Conservation (phyloP, 192 early-diverging fungal genomes). For the Rhizoclosmatium globosum region DNA sequence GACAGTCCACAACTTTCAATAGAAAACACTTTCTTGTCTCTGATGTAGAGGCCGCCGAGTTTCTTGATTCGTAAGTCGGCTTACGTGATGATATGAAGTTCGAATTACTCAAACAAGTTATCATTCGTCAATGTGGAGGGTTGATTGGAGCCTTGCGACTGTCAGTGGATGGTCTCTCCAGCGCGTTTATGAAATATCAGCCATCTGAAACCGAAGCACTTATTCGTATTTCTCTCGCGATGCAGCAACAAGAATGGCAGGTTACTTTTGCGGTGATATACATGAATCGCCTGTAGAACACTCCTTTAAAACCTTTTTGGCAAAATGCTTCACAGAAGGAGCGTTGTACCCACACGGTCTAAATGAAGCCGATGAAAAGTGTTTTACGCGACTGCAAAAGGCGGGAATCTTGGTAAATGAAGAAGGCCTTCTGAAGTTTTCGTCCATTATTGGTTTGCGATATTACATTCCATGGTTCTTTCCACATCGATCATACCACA, state of each 20-base stretch:
- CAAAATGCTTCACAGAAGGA: neutral
- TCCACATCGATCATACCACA: neutral
- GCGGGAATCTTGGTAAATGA: conserved; percentile 23
- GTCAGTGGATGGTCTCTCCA: conserved; percentile 7
- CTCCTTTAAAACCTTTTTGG: conserved; percentile 9
- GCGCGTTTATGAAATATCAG: conserved; percentile 7
- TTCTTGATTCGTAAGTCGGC: conserved; percentile 23
- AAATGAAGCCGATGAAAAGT: neutral
- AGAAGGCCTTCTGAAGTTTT: conserved; percentile 1
- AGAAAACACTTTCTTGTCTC: conserved; percentile 25
- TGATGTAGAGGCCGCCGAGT: conserved; percentile 6
- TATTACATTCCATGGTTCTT: conserved; percentile 20
- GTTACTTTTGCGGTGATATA: conserved; percentile 1
- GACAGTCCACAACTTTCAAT: conserved; percentile 20
- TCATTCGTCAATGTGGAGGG: conserved; percentile 24
- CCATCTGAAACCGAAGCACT: conserved; percentile 28
- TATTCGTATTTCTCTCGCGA: neutral
- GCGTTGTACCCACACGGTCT: neutral
- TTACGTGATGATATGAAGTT: conserved; percentile 26
- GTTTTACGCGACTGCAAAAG: conserved; percentile 6
- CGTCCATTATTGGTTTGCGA: conserved; percentile 8
- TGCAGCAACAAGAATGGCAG: neutral
- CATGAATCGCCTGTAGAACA: neutral
- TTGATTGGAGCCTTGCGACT: conserved; percentile 35
- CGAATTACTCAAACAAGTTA: neutral